Base-by-base conservation (phyloP, 768 basidiomycete genomes). In the Lactifluus volemus region DNA sequence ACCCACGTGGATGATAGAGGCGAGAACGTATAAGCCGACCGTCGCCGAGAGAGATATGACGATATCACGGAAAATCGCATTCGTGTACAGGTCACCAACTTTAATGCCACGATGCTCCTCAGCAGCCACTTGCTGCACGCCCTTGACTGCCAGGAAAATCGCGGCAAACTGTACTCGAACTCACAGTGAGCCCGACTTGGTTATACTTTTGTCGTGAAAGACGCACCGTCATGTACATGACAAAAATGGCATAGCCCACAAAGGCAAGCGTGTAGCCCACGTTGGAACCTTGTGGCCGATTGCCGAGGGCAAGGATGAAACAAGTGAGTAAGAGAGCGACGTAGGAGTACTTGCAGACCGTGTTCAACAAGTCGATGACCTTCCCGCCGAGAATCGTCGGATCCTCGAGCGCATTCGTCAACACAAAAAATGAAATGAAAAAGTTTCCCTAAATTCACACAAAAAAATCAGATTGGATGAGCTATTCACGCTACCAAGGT, bases 151-250 rank as follows among this genome's bases (percentile, higher is more conserved):
- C 17, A 98, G 78, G 64, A 90, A 83, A 69, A 95, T 82, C 49
- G 91, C 86, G 0, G 91, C 76, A 42, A 84, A 75, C 89, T 92
- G 63, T 48, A 52, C 21, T 30, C 45, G 57, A 25, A 9, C 55
- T 14, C 53, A 65, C 61, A 25, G 68, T 51, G 21, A 49, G 38
- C 51, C 54, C 49, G 54, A 19, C 39, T 34, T 39, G 15, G 9
- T 25, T 38, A 36, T 58, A 47, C 51, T 55, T 12, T 10, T 61
- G 38, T 44, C 7, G 67, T 47, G n/a, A 36, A 7, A 17, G 36
- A 70, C 82, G 25, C 53, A 92, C 88, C 55, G 93, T 92, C 96
- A 99, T 98, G 70, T 98, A 98, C n/a, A 93, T 72, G 36, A 96
- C 98, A 65, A 99, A 84, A 25, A 96, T 4, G 3, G 81, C 92